Base-by-base conservation (phyloP, 257 asterid species). In the Schizonepeta tenuifolia region DNA sequence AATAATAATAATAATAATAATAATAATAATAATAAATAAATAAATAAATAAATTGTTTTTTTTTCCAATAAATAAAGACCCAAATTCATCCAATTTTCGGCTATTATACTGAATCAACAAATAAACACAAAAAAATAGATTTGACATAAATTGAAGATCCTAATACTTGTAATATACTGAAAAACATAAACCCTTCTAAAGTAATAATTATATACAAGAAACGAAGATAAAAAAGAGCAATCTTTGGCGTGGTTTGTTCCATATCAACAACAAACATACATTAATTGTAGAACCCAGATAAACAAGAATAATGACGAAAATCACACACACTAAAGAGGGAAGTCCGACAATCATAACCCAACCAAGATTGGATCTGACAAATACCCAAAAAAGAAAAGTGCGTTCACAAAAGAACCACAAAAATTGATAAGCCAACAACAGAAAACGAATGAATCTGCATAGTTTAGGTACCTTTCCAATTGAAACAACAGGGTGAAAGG, bases 271-370 rank as follows among this genome's bases (percentile, higher is more conserved):
- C 40, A 65, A 1, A 24, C 43, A 24, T 22, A 22, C 70, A 26
- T 15, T 9, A 65, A 65, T 26, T 46, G 38, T 41, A 73, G 60
- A 73, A 9, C 59, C 60, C 64, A 76, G 62, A 66, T 17, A 0
- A 46, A 71, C 35, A 47, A 36, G n/a, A 59, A 58, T 4, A 10
- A 31, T 22, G 31, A n/a, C 9, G 22, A 64, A 46, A 33, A 10
- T 26, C 9, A 41, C 28, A 11, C 33, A 54, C n/a, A 64, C 21
- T 11, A 67, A 11, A 75, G 22, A 22, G 58, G 17, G n/a, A 68
- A 69, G 41, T 10, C 44, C 67, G 33, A 56, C 28, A 12, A 61
- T 50, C 24, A 65, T 5, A 43, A 38, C 33, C 60, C 66, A 24
- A 21, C 60, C 66, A 24, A 21, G 21, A 70, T 22, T 55, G 56